Conservation (phyloP, 306 rosid genomes). For the Vigna angularis region DNA sequence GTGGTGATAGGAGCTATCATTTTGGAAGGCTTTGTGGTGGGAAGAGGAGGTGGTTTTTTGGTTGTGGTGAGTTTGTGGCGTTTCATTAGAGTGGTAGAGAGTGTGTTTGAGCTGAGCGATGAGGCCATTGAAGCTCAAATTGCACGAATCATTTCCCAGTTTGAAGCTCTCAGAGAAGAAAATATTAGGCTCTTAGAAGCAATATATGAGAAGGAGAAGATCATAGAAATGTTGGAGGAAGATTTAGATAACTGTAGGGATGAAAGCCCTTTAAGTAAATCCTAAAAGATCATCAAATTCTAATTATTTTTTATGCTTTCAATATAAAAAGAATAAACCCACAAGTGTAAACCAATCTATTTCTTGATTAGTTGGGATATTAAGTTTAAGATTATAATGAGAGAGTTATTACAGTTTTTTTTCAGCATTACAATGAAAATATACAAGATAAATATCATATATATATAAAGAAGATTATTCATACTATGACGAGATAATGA, state of each 20-base stretch:
- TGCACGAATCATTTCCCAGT: slow-evolving; percentile 58
- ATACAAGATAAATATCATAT: too few species aligned
- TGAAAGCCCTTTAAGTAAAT: neutral
- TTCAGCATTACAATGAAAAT: too few species aligned
- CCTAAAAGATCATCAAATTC: neutral
- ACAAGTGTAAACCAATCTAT: too few species aligned
- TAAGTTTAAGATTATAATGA: too few species aligned
- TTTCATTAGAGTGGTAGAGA: slow-evolving; percentile 73
- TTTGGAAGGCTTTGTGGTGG: slow-evolving; percentile 61
- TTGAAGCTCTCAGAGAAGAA: slow-evolving; percentile 62
- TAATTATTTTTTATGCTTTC: too few species aligned
- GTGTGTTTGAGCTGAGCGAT: slow-evolving; percentile 77
- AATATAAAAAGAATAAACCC: too few species aligned
- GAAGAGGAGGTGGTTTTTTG: slow-evolving; percentile 73
- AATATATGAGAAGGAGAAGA: slow-evolving; percentile 50
- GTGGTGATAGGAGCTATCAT: slow-evolving; percentile 62
- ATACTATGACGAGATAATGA: too few species aligned
- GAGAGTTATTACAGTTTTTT: too few species aligned
- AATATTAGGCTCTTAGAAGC: slow-evolving; percentile 52
- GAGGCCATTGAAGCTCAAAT: slow-evolving; percentile 80
- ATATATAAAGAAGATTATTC: too few species aligned
- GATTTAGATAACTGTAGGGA: slow-evolving; percentile 51
- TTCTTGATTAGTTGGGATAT: too few species aligned
- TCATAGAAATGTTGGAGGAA: slow-evolving; percentile 53
- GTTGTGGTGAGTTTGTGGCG: slow-evolving; percentile 81